A percentile compares a stretch with the other conserved stretches of the same genome.
phyloP scores from a whole-genome alignment of 2,329 filamentous ascomycete genomes.

The Aspergillus hortae region DNA sequence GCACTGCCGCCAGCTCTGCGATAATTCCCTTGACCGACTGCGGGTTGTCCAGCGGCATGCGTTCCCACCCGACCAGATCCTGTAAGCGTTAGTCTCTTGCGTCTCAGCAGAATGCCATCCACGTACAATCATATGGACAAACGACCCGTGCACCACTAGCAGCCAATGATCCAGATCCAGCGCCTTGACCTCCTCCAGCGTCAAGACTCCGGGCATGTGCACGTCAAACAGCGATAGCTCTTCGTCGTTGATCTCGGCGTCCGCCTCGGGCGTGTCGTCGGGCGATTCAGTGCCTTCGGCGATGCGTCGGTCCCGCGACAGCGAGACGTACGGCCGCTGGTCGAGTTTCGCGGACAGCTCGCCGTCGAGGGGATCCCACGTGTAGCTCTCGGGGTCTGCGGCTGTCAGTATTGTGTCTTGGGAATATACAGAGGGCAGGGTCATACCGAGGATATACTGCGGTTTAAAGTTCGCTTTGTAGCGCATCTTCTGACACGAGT shows the following conservation, averaged over 20 bases:
- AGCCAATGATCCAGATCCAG: conserved; percentile 45
- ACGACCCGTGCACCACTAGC: conserved; percentile 37
- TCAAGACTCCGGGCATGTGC: conserved; percentile 46
- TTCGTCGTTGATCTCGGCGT: conserved; percentile 33
- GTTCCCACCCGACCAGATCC: conserved; percentile 48
- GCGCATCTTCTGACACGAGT: conserved; percentile 51
- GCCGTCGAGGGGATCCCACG: conserved; percentile 44
- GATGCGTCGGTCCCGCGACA: conserved; percentile 35
- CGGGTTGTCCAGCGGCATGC: conserved; percentile 38
- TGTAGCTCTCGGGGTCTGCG: conserved; percentile 44
- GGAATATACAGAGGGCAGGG: neutral
- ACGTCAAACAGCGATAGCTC: conserved; percentile 45
- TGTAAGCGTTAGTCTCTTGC: conserved; percentile 12
- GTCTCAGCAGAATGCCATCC: neutral
- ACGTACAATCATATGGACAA: conserved; percentile 43
- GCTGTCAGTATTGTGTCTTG: neutral
- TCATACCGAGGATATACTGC: conserved; percentile 46
- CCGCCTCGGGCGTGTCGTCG: conserved; percentile 3
- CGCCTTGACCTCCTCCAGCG: conserved; percentile 38
- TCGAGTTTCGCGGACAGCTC: conserved; percentile 41
- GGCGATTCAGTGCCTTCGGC: conserved; percentile 1
- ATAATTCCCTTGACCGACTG: conserved; percentile 46
- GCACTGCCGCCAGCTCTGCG: conserved; percentile 44
- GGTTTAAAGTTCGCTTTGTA: conserved; percentile 48
- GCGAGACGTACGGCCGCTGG: conserved; percentile 42